Evolutionary conservation across 352 stramenopile species (phyloP).

Genomic region (Globisporangium irregulare): DNA sequence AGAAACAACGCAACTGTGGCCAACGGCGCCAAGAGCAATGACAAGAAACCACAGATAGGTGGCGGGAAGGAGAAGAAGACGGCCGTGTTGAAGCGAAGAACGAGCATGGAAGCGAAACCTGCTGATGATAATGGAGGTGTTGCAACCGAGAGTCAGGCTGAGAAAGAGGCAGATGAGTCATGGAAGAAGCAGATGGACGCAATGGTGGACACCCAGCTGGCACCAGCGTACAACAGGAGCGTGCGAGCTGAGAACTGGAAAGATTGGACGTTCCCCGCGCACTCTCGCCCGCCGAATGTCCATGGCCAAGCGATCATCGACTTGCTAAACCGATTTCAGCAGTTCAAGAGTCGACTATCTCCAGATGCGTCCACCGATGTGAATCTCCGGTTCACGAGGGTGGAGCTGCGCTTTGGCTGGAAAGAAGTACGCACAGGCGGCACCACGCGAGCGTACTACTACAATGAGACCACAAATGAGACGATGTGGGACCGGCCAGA

Average conservation of each 20-base stretch:
- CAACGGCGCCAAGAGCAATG: background rate
- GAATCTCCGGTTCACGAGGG: constrained; percentile 47
- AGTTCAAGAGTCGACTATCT: constrained; percentile 28
- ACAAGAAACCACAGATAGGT: background rate
- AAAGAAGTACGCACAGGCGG: constrained; percentile 24
- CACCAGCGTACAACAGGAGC: constrained; percentile 49
- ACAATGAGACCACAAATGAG: constrained; percentile 35
- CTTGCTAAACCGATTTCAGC: constrained; percentile 35
- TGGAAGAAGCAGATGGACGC: constrained; percentile 16
- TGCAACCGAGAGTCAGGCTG: background rate
- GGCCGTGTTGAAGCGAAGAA: background rate
- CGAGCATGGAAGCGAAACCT: background rate
- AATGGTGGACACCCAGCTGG: constrained; percentile 19
- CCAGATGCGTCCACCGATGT: constrained; percentile 15
- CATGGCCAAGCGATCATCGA: constrained; percentile 44
- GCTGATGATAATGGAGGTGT: background rate
- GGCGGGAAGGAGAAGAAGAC: constrained; percentile 1
- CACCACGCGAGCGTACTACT: constrained; percentile 36
- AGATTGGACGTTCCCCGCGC: constrained; percentile 47
- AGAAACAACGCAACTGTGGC: background rate
- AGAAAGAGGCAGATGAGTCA: background rate
- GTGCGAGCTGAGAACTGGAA: constrained; percentile 43
- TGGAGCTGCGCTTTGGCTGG: constrained; percentile 70
- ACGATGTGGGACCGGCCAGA: constrained; percentile 56
- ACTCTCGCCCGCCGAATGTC: constrained; percentile 45